phyloP scores from a whole-genome alignment of 257 asterid species.

The Ilex asprella region DNA sequence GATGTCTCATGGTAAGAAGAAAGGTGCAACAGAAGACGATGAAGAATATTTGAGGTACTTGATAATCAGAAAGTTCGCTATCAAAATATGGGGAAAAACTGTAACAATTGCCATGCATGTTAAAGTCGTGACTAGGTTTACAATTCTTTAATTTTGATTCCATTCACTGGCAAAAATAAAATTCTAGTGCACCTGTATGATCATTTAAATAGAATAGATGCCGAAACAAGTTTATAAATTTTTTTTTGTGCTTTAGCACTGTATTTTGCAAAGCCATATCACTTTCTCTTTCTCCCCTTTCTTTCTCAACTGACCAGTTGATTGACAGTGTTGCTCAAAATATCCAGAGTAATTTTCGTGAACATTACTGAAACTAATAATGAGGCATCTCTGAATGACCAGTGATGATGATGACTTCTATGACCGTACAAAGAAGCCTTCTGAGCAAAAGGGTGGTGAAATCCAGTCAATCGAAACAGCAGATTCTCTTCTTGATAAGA shows the following conservation, averaged over 20 bases:
- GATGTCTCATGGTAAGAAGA: conserved; percentile 53
- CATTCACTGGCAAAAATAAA: too few relatives aligned
- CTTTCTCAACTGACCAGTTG: neutral
- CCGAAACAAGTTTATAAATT: neutral
- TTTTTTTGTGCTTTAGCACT: neutral
- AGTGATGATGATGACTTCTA: conserved; percentile 94
- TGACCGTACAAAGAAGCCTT: conserved; percentile 70
- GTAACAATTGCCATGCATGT: too few relatives aligned
- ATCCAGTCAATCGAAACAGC: conserved; percentile 84
- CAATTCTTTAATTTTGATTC: too few relatives aligned
- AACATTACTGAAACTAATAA: too few relatives aligned
- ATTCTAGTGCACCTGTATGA: too few relatives aligned
- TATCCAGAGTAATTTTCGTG: too few relatives aligned
- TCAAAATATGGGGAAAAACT: too few relatives aligned
- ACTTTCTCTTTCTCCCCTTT: neutral
- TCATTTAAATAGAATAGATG: neutral
- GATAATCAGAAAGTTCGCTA: too few relatives aligned
- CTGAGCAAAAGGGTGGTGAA: conserved; percentile 55
- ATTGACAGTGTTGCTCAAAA: too few relatives aligned
- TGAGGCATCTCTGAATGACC: conserved; percentile 17
- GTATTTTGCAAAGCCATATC: neutral
- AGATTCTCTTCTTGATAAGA: conserved; percentile 93
- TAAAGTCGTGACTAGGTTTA: too few relatives aligned
- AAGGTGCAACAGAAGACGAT: conserved; percentile 51
- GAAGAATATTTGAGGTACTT: conserved; percentile 67